A percentile compares a stretch with the other conserved stretches of the same genome.
Conservation (phyloP, 2,329 filamentous ascomycete genomes). For the Curvularia sp. region DNA sequence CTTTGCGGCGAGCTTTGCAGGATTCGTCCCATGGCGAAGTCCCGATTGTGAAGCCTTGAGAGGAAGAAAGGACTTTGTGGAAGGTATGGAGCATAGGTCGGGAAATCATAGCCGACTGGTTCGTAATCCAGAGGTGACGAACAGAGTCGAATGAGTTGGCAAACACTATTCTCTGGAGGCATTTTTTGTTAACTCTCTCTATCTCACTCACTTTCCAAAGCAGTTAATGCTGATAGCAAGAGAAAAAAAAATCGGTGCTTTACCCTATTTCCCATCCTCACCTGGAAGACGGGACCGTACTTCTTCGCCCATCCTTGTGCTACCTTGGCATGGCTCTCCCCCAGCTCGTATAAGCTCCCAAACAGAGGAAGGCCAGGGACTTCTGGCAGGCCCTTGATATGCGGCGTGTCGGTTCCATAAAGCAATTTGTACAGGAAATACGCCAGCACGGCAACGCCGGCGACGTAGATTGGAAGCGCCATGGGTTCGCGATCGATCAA, state of each 20-base stretch:
- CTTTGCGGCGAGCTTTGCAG: constrained; percentile 78
- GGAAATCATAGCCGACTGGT: constrained; percentile 79
- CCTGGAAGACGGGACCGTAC: constrained; percentile 60
- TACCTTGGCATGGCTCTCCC: constrained; percentile 57
- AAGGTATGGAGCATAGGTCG: constrained; percentile 82
- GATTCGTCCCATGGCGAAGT: constrained; percentile 85
- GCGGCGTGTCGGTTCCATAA: constrained; percentile 57
- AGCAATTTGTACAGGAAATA: constrained; percentile 53
- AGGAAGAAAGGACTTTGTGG: constrained; percentile 77
- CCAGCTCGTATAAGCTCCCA: constrained; percentile 56
- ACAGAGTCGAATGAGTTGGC: constrained; percentile 81
- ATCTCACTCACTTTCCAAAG: not conserved
- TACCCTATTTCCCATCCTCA: constrained; percentile 70
- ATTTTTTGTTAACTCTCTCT: not conserved
- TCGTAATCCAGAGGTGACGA: constrained; percentile 76
- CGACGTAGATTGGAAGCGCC: constrained; percentile 53
- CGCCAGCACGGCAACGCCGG: constrained; percentile 51
- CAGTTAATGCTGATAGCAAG: no score
- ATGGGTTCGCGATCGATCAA: constrained; percentile 33
- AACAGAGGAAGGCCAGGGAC: constrained; percentile 58
- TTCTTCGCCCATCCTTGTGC: constrained; percentile 57
- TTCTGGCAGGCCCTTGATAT: constrained; percentile 58
- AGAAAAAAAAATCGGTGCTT: constrained; percentile 22
- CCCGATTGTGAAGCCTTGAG: constrained; percentile 81
- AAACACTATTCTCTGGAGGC: constrained; percentile 70